Evolutionary conservation across 2,329 filamentous ascomycete genomes (phyloP).

Genomic region (Paradendryphiella salina): DNA sequence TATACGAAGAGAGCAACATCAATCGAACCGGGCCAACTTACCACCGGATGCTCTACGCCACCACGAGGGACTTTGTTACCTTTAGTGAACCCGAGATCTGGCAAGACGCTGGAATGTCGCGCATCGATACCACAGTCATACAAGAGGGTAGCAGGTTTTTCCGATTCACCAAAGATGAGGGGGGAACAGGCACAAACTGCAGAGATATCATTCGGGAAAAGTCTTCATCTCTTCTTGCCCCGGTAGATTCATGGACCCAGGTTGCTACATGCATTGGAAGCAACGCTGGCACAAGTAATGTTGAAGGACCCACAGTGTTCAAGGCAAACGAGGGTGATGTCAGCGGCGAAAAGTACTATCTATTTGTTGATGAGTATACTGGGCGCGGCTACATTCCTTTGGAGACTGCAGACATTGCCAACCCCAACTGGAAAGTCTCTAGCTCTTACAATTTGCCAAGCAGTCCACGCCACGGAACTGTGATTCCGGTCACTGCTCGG

Average conservation of each 20-base stretch:
- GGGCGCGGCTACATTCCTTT: slow-evolving; percentile 59
- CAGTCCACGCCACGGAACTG: slow-evolving; percentile 59
- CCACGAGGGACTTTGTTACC: slow-evolving; percentile 56
- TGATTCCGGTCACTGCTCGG: slow-evolving; percentile 55
- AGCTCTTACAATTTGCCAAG: slow-evolving; percentile 52
- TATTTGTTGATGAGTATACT: slow-evolving; percentile 60
- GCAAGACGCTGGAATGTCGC: slow-evolving; percentile 57
- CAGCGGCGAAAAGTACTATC: slow-evolving; percentile 58
- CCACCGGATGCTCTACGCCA: slow-evolving; percentile 59
- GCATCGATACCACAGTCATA: slow-evolving; percentile 59
- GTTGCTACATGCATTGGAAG: slow-evolving; percentile 56
- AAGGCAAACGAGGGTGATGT: slow-evolving; percentile 55
- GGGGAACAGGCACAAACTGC: slow-evolving; percentile 55
- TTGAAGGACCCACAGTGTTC: slow-evolving; percentile 59
- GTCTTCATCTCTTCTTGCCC: slow-evolving; percentile 49
- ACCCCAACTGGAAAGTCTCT: slow-evolving; percentile 55
- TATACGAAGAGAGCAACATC: slow-evolving; percentile 51
- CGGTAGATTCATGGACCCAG: slow-evolving; percentile 51
- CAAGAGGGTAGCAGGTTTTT: slow-evolving; percentile 51
- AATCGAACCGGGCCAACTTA: slow-evolving; percentile 52
- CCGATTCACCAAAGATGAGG: slow-evolving; percentile 62
- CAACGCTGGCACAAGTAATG: slow-evolving; percentile 54
- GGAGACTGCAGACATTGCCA: slow-evolving; percentile 55
- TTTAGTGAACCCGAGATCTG: slow-evolving; percentile 55
- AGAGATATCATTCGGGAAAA: slow-evolving; percentile 60